Evolutionary conservation across 768 basidiomycete species (phyloP), one percentile per base, ranked within the genome.

Genomic region (Pleurotus cornucopiae): DNA sequence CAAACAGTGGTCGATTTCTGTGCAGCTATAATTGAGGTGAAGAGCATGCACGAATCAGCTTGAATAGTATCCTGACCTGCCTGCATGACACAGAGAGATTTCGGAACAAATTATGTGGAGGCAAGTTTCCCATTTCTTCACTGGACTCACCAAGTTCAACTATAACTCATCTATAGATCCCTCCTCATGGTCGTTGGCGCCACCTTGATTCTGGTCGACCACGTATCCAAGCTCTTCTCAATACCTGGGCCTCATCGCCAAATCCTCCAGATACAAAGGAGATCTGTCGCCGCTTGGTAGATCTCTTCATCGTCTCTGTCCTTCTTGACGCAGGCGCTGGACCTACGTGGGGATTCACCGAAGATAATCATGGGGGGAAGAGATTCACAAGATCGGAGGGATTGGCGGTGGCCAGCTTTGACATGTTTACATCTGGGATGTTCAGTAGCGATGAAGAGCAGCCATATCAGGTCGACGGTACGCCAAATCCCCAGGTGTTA

Each of bases 301-400:
- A 98, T 71, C 82, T 97, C 40, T 95, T 94, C 73, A 73, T 88
- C 20, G 89, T 92, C 26, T 94, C 93, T 9, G 96, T 98, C 6
- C 78, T 98, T 12, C 83, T 99, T 37, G 96, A 98, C 63, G 96
- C 95, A 0, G 95, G 95, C 1, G 96, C 95, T 0, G 96, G 95
- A 0, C 86, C 82, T 55, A 64, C 71, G 1, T 98, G 95, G 95
- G 70, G 69, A 9, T 98, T 88, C 69, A 76, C 71, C 5, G 94
- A 95, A 56, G 67, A 76, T 4, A 71, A 66, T 0, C 13, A 53
- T 20, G 79, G 81, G 0, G 81, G 80, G 0, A 64, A 74, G 55
- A 73, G 68, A 0, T 93, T 84, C 68, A 66, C 73, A 51, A 78
- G 88, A 62, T 94, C 81, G 4, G 91, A 86, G 66, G 96, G 96